These are phyloP conservation scores for Polyporus tsugae DNA, from an alignment of 1,284 basidiomycete genomes.

Conservation along the genomic window DNA sequence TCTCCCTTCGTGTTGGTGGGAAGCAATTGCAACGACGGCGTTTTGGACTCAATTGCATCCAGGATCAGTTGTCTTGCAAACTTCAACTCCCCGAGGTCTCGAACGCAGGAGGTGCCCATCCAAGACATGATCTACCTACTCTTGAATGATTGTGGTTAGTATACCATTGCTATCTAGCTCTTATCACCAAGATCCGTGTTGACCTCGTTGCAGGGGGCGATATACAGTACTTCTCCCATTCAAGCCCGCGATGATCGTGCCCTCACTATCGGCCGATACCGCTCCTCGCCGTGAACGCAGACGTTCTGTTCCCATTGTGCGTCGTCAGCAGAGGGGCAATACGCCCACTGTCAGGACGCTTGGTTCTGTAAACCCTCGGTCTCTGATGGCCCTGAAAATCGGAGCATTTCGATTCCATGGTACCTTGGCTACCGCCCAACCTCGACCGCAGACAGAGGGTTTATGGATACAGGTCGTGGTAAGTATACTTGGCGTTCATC, in stretches of 20 bases:
- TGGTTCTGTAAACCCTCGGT: background rate
- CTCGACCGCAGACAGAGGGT: background rate
- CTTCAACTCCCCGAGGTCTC: background rate
- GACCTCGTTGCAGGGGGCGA: background rate
- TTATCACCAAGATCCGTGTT: slow-evolving; percentile 1
- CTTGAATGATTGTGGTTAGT: background rate
- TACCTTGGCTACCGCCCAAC: background rate
- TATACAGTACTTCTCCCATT: background rate
- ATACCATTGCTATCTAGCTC: background rate
- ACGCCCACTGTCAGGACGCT: background rate
- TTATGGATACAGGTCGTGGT: background rate
- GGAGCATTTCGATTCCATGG: background rate
- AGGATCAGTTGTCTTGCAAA: background rate
- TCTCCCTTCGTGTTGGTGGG: background rate
- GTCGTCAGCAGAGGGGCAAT: background rate
- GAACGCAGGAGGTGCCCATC: background rate
- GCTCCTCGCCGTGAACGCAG: background rate
- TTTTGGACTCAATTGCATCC: slow-evolving; percentile 6
- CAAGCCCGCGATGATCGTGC: slow-evolving; percentile 3
- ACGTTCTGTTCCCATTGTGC: background rate
- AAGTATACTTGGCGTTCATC: background rate
- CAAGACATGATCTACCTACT: background rate
- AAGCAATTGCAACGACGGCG: background rate
- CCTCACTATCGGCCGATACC: background rate
- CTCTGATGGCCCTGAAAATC: background rate